Evolutionary conservation across 345 rosid genomes (phyloP).

Genomic region (Gossypioides kirkii): DNA sequence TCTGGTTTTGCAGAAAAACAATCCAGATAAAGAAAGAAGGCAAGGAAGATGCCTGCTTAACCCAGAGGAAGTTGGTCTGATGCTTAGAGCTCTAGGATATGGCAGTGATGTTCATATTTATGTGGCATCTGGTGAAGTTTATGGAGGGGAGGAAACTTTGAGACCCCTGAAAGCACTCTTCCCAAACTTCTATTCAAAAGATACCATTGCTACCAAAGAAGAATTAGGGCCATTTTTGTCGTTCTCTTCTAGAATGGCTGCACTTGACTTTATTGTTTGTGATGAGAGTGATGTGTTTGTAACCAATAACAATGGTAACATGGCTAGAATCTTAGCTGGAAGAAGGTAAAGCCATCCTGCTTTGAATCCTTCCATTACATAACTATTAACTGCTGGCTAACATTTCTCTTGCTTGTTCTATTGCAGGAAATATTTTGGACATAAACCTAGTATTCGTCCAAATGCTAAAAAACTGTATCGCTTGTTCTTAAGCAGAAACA

Average conservation of each 20-base stretch:
- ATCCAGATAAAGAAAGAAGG: constrained; percentile 89
- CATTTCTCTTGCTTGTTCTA: constrained; percentile 1
- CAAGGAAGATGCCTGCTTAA: constrained; percentile 98
- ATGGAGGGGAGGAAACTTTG: constrained; percentile 76
- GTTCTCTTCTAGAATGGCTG: constrained; percentile 96
- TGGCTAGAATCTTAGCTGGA: constrained; percentile 93
- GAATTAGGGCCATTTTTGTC: constrained; percentile 71
- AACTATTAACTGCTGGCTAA: constrained; percentile 5
- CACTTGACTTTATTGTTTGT: constrained; percentile 88
- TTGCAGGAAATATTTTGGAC: constrained; percentile 87
- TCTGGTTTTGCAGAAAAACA: constrained; percentile 44
- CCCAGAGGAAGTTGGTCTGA: constrained; percentile 92
- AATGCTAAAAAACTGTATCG: constrained; percentile 80
- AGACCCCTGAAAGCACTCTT: constrained; percentile 81
- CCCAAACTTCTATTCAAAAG: constrained; percentile 85
- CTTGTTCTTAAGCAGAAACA: constrained; percentile 55
- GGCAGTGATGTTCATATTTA: constrained; percentile 86
- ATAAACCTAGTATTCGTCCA: constrained; percentile 89
- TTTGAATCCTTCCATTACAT: background rate
- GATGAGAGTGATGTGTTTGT: constrained; percentile 95
- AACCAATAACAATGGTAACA: constrained; percentile 94
- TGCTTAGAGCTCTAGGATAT: constrained; percentile 93
- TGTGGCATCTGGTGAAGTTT: constrained; percentile 97
- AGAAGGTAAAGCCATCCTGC: constrained; percentile 48
- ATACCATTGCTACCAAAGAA: constrained; percentile 66